phyloP scores from a whole-genome alignment of 495 filamentous ascomycete genomes.

The Podospora bellae-mahoneyi region DNA sequence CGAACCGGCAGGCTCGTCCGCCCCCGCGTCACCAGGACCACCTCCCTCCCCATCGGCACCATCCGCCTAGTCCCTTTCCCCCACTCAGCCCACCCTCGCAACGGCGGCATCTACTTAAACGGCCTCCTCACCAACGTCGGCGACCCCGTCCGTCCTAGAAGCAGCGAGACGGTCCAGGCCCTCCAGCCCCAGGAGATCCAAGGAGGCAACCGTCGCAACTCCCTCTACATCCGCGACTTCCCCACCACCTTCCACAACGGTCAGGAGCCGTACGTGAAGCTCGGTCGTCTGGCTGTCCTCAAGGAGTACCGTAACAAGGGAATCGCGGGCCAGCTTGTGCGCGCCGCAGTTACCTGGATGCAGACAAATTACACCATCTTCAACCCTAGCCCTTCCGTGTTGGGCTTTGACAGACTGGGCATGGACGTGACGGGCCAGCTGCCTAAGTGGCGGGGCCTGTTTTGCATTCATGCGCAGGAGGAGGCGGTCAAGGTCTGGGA shows the following conservation, averaged over 20 bases:
- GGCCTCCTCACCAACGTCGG: constrained; percentile 29
- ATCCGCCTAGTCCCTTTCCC: constrained; percentile 78
- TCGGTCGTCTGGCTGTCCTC: constrained; percentile 71
- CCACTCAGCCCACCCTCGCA: constrained; percentile 56
- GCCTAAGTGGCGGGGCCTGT: constrained; percentile 62
- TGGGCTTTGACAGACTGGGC: constrained; percentile 42
- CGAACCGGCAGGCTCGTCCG: constrained; percentile 25
- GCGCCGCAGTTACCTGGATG: constrained; percentile 61
- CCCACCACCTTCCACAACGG: constrained; percentile 50
- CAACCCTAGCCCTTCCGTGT: constrained; percentile 44
- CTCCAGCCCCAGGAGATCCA: constrained; percentile 1
- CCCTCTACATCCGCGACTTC: constrained; percentile 38
- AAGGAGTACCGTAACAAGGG: constrained; percentile 59
- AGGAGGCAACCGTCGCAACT: constrained; percentile 3
- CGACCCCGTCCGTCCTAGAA: constrained; percentile 4
- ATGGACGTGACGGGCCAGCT: constrained; percentile 28
- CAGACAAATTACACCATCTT: constrained; percentile 50
- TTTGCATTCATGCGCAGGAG: constrained; percentile 72
- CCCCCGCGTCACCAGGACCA: constrained; percentile 38
- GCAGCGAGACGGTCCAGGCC: constrained; percentile 13
- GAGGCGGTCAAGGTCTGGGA: constrained; percentile 57
- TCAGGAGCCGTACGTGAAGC: constrained; percentile 70
- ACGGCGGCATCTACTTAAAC: constrained; percentile 41
- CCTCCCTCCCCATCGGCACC: constrained; percentile 59
- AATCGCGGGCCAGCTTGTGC: constrained; percentile 60